Evolutionary conservation across 148 eudicot genomes (phyloP), one percentile per base, ranked within the genome.

Genomic region (Diospyros kaki): DNA sequence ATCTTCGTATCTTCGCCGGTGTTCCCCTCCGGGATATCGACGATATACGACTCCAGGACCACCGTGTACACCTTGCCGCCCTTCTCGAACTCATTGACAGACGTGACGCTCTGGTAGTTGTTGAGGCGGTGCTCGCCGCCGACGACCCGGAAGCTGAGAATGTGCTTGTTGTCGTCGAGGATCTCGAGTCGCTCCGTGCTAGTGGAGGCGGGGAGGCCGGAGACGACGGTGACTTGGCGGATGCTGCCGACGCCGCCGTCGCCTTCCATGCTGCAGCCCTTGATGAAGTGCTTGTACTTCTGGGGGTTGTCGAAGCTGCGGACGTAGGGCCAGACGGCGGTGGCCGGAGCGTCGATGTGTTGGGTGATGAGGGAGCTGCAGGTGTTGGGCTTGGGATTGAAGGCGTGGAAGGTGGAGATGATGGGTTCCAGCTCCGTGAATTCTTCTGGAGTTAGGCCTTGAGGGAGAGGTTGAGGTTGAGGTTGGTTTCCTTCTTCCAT

Each of bases 221-320:
- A 90, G 1, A 93, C 87, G 0, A 93, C 93, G 1, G 89, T 86
- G 41, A 93, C 95, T 41, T 93, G 95, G 0, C 97, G 73, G 11
- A 93, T 76, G 73, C 91, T 87, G 0, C 97, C 97, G 1, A 88
- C 89, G 38, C 84, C 86, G 5, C 88, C 90, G 13, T 91, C 93
- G 1, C 91, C 85, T 17, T 80, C 69, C 66, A 90, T 61, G 9
- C 66, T 79, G 81, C 95, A 93, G 61, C 89, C 84, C 78, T 93
- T 90, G 84, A 93, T 87, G 90, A 93, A 93, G 82, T 93, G 97
- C 64, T 93, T 93, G 95, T 93, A 93, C n/a, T 64, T 77, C 55
- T 93, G 83, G 0, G 97, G 97, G 82, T 84, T 90, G 83, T 93
- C 91, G 71, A 93, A 93, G 1, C 84, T 75, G 12, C 97, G 86